phyloP scores from a whole-genome alignment of 176 grass and related monocot species.

The Oryza glaberrima region DNA sequence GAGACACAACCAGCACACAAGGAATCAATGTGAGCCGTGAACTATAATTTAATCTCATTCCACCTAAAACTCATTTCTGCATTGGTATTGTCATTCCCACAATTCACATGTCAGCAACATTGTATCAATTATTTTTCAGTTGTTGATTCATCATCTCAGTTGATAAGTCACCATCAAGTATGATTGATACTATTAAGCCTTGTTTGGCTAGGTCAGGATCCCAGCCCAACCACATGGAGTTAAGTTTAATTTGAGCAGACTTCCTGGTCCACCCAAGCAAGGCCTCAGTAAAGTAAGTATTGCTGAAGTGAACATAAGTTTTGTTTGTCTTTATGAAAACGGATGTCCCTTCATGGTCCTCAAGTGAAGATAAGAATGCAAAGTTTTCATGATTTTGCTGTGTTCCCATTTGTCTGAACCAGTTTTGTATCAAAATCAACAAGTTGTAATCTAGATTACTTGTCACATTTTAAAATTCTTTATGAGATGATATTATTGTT shows the following conservation, averaged over 20 bases:
- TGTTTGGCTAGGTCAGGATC: not conserved
- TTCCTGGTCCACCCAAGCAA: not conserved
- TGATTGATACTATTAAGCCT: not conserved
- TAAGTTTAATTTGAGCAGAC: not conserved
- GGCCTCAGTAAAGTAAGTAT: not conserved
- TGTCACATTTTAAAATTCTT: not conserved
- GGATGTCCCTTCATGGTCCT: not conserved
- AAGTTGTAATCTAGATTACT: not conserved
- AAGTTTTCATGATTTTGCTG: not conserved
- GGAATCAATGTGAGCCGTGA: not conserved
- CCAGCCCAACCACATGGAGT: not conserved
- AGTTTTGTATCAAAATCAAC: not conserved
- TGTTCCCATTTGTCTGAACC: not conserved
- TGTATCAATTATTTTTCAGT: not conserved
- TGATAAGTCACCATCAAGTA: not conserved
- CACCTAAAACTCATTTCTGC: not conserved
- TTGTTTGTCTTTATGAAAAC: not conserved
- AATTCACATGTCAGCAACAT: not conserved
- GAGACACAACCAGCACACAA: not conserved
- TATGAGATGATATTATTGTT: not conserved
- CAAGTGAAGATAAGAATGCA: not conserved
- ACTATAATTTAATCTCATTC: not conserved
- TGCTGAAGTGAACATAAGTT: not conserved
- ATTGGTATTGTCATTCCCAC: not conserved
- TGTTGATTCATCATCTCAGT: not conserved